Evolutionary conservation across 2,329 filamentous ascomycete species (phyloP), one percentile per base, ranked within the genome.

Genomic region (Xylogone sp.): DNA sequence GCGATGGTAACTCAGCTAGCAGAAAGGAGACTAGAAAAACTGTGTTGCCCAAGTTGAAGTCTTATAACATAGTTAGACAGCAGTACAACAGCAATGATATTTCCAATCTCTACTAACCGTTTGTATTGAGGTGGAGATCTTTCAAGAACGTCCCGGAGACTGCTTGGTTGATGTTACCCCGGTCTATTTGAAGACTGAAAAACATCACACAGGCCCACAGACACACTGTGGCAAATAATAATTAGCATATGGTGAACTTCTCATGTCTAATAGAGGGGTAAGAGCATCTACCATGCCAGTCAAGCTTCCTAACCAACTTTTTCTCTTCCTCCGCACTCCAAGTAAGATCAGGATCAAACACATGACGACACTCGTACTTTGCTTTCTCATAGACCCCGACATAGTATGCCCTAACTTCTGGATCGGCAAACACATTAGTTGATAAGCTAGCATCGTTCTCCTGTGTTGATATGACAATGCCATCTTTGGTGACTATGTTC

Each of bases 1-100:
- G 81, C 0, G 81, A 84, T 0, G 82, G 82, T 2, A 86, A 66
- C 58, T 86, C 82, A 0, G 82, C 79, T 3, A 73, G 65, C 2
- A 84, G 65, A 56, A 83, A 83, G 0, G 72, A 72, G 3, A 81
- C 62, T 0, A 73, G 67, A 55, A 81, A 82, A 45, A 83, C 73
- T 0, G 76, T 79, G 52, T 80, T 75, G 5, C 79, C 79, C 74
- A 48, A 80, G 69, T 2, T 82, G 44, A 54, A 54, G 18, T 56
- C 54, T 56, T 18, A 16, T 21, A n/a, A 13, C 5, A 31, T 50
- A 21, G 45, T 44, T 45, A n/a, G 18, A 31, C 6, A 9, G 24
- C 22, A 45, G 4, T 22, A 42, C n/a, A 27, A 43, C 8, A 39
- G 34, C 6, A 39, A 39, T 13, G 5, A 10, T 6, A 10, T 27